A percentile compares a stretch with the other conserved stretches of the same genome.
phyloP scores from a whole-genome alignment of 1,139 yeast species.

The Nakaseomyces uthaithaninus region DNA sequence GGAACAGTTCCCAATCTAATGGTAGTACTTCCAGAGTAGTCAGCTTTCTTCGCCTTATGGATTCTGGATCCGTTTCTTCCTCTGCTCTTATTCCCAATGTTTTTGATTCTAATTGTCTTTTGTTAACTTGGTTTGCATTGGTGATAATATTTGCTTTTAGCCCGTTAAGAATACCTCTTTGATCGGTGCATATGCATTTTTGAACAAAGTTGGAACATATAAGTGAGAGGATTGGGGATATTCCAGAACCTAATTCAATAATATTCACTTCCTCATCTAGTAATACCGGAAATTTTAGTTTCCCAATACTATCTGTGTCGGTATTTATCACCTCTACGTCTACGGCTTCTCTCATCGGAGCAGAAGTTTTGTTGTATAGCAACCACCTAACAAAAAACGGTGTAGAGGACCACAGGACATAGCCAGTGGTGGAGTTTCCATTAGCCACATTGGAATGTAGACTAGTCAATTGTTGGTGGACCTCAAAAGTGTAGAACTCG shows the following conservation, averaged over 20 bases:
- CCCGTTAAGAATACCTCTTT: conserved; percentile 25
- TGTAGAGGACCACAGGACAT: conserved; percentile 31
- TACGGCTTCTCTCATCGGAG: conserved; percentile 16
- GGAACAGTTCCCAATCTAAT: conserved; percentile 28
- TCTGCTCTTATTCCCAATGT: conserved; percentile 8
- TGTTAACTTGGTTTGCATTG: conserved; percentile 23
- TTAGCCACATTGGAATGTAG: conserved; percentile 26
- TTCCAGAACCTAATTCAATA: conserved; percentile 30
- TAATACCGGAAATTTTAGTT: conserved; percentile 7
- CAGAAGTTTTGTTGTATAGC: conserved; percentile 20
- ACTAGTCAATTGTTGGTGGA: conserved; percentile 16
- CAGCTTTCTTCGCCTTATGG: neutral
- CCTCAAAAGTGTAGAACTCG: neutral
- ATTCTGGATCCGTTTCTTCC: neutral
- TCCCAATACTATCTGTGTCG: conserved; percentile 2
- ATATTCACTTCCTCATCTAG: conserved; percentile 13
- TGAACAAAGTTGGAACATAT: conserved; percentile 27
- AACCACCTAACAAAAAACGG: conserved; percentile 30
- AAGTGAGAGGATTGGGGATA: conserved; percentile 26
- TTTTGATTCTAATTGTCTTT: conserved; percentile 13
- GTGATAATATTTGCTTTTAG: conserved; percentile 23
- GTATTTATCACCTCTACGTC: conserved; percentile 6
- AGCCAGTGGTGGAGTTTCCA: conserved; percentile 32
- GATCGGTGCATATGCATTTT: conserved; percentile 28
- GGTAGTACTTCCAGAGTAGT: conserved; percentile 20